Percentiles rank a stretch among this genome's conserved stretches.
These are phyloP conservation scores for Coprinellus micaceus DNA, from an alignment of 768 basidiomycete genomes.

Conservation along the genomic window DNA sequence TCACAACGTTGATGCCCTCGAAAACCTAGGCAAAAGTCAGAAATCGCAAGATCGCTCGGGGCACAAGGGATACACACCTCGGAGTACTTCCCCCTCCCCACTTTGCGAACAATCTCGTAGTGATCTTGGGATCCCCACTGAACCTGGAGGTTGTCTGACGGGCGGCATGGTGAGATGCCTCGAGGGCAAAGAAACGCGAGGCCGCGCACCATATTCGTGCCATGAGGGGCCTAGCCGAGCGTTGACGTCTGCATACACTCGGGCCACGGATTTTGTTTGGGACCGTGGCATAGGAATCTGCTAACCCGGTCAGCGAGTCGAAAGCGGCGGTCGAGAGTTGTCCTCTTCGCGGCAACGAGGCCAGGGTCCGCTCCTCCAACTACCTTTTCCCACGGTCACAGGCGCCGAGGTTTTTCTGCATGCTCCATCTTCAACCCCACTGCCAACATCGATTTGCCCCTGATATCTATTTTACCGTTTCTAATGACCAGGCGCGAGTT, in stretches of 20 bases:
- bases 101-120: constrained; percentile 96
- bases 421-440: not conserved
- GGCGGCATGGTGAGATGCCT: constrained; percentile 18
- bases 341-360: constrained; percentile 8
- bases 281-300: constrained; percentile 60
- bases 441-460: no score
- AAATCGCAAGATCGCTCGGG: constrained; percentile 1
- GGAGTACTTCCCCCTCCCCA: constrained; percentile 92
- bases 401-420: not conserved
- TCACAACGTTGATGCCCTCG: constrained; percentile 87
- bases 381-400: constrained; percentile 24
- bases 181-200: constrained; percentile 15
- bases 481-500: no score
- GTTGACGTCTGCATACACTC: constrained; percentile 88
- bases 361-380: constrained; percentile 16
- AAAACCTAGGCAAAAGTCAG: constrained; percentile 58
- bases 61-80: constrained; percentile 51
- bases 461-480: no score
- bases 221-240: constrained; percentile 82
- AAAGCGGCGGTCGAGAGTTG: constrained; percentile 9
- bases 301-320: constrained; percentile 7
- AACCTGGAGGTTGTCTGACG: constrained; percentile 88
- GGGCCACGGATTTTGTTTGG: constrained; percentile 73
- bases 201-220: constrained; percentile 86
- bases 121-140: constrained; percentile 97